Percentiles rank a stretch among this genome's conserved stretches.
Evolutionary conservation across 768 basidiomycete species (phyloP).

Genomic region (Pisolithus sp.): DNA sequence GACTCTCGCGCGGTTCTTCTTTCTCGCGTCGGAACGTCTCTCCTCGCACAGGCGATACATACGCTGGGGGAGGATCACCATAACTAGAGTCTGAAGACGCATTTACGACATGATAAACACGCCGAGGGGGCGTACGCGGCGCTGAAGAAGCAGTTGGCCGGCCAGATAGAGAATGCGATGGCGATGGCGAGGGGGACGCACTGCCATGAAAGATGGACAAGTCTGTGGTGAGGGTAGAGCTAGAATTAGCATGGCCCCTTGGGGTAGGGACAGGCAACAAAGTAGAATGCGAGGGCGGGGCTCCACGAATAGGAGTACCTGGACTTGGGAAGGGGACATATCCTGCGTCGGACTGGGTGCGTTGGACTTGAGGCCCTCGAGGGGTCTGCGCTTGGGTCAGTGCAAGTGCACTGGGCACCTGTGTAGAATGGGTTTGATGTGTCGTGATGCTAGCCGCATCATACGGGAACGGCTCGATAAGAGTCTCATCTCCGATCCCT

Average conservation of each 20-base stretch:
- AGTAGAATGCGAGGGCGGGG: conserved; percentile 20
- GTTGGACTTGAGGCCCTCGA: conserved; percentile 21
- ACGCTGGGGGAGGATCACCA: conserved; percentile 44
- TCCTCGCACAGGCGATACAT: conserved; percentile 22
- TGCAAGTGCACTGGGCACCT: conserved; percentile 3
- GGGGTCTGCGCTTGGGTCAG: conserved; percentile 14
- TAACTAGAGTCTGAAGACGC: conserved; percentile 23
- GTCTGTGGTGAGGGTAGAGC: background rate
- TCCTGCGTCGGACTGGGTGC: conserved; percentile 14
- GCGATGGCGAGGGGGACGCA: conserved; percentile 7
- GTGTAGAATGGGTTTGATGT: conserved; percentile 10
- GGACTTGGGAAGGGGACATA: conserved; percentile 3
- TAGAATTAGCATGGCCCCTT: conserved; percentile 1
- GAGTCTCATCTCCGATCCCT: conserved; percentile 11
- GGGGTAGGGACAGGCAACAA: conserved; percentile 16
- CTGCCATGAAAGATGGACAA: background rate
- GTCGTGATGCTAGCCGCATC: conserved; percentile 21
- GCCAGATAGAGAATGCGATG: conserved; percentile 4
- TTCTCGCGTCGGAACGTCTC: conserved; percentile 14
- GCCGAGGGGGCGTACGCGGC: conserved; percentile 32
- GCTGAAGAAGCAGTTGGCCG: conserved; percentile 6
- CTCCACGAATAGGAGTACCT: conserved; percentile 5
- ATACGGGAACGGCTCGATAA: conserved; percentile 16
- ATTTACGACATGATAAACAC: conserved; percentile 39
- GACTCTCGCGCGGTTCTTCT: background rate